Evolutionary conservation across 1,284 basidiomycete genomes (phyloP), one percentile per base, ranked within the genome.

Genomic region (Xerocomus amazonicus): DNA sequence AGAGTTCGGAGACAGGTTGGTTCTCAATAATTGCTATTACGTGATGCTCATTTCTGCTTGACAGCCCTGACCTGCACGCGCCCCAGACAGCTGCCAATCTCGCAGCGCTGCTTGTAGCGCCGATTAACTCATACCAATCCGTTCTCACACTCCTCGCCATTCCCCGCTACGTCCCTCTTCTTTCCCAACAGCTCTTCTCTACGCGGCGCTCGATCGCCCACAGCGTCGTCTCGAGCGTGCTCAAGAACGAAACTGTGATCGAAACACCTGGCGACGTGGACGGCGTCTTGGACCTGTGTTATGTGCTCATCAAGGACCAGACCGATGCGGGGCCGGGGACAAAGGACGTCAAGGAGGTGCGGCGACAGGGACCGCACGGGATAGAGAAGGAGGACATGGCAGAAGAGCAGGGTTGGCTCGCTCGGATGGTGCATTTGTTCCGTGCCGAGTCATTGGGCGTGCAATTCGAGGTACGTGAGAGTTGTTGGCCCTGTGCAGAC

Each of bases 321-420:
- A 80, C 83, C 12, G 92, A 96, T 61, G 74, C 76, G 2, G 67
- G 69, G 58, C 17, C 43, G 7, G 50, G 17, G 7, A 70, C 66
- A n/a, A 58, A 65, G 23, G 71, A 71, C 23, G 58, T 65, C 19
- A 77, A 80, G 52, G 83, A 83, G 37, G 67, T 73, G 32, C 72
- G 83, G 46, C 71, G 80, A 59, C 77, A 80, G 45, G 79, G 76
- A 12, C 74, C 81, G 16, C 76, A 80, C 54, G 71, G 72, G 56
- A 71, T 74, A 41, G 92, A 94, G 61, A 73, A 84, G 45, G 90
- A 93, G 62, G 94, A 97, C 64, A 77, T 92, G 74, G 93, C 93
- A 0, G 95, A 97, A 68, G 95, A 97, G 67, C 94, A 97, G 62
- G 95, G 94, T 0, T 97, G 94, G 94, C 83, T 97, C 13, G 93